Evolutionary conservation across 2,329 filamentous ascomycete species (phyloP).

Genomic region (Fusarium kyushuense): DNA sequence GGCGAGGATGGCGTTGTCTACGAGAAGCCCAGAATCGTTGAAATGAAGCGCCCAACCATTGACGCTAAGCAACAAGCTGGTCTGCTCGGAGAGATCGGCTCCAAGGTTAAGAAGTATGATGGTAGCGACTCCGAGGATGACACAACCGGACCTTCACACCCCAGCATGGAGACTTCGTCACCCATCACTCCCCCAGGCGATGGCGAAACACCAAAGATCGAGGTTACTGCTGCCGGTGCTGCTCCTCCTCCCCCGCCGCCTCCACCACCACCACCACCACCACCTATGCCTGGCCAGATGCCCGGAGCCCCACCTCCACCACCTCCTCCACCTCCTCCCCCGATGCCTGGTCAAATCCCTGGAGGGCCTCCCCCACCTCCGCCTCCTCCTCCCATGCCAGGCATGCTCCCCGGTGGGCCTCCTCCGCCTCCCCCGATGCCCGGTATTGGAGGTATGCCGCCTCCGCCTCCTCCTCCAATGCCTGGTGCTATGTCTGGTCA

Average conservation of each 20-base stretch:
- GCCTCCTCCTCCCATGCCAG: neutral
- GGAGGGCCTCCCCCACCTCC: conserved; percentile 16
- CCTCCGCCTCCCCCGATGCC: conserved; percentile 50
- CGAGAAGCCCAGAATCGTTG: conserved; percentile 82
- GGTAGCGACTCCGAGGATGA: conserved; percentile 79
- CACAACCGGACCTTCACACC: conserved; percentile 80
- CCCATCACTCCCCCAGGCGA: conserved; percentile 76
- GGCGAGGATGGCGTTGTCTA: conserved; percentile 67
- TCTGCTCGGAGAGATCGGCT: conserved; percentile 76
- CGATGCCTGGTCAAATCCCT: conserved; percentile 59
- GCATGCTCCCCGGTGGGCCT: conserved; percentile 11
- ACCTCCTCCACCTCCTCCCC: conserved; percentile 49
- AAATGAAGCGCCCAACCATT: conserved; percentile 78
- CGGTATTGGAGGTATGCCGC: conserved; percentile 56
- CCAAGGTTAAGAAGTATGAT: conserved; percentile 79
- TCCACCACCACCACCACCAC: conserved; percentile 33
- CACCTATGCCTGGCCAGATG: conserved; percentile 61
- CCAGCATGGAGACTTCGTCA: conserved; percentile 77
- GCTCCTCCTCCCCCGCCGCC: conserved; percentile 36
- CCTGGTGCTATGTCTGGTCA: conserved; percentile 79
- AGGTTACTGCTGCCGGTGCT: conserved; percentile 63
- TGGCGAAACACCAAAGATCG: conserved; percentile 68
- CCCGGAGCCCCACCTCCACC: neutral
- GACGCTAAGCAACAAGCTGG: conserved; percentile 75
- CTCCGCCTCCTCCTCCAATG: conserved; percentile 72